These are phyloP conservation scores for Eimeria tenella DNA, from an alignment of 169 alveolate genomes.

Conservation along the genomic window DNA sequence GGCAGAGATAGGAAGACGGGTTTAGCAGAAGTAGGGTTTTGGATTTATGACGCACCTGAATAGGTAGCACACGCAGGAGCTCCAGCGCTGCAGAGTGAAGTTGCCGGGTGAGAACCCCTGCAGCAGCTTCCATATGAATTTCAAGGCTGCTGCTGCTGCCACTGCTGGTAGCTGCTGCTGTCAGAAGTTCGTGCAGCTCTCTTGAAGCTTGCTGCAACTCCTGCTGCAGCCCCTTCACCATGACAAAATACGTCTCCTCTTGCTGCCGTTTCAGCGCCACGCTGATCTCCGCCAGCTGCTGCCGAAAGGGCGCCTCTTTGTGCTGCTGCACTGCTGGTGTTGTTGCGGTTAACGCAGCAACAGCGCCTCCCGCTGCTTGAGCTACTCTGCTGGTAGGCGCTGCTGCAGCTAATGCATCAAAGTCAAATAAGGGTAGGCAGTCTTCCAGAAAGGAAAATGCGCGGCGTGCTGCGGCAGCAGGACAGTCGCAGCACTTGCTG, in stretches of 20 bases:
- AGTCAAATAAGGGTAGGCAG: conserved; percentile 10
- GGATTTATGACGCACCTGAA: conserved; percentile 13
- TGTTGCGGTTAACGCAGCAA: background rate
- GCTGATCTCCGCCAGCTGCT: conserved; percentile 20
- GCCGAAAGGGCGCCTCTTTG: conserved; percentile 13
- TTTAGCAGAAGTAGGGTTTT: background rate
- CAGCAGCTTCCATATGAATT: conserved; percentile 46
- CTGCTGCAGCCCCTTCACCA: conserved; percentile 4
- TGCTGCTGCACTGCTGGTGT: conserved; percentile 8
- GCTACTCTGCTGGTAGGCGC: background rate
- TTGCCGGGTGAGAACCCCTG: conserved; percentile 23
- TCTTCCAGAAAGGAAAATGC: conserved; percentile 1
- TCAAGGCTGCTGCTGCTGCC: conserved; percentile 22
- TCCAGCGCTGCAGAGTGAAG: conserved; percentile 44
- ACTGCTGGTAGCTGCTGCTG: conserved; percentile 5
- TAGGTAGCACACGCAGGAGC: conserved; percentile 3
- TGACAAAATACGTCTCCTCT: background rate
- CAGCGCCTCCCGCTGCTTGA: background rate
- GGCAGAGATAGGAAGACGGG: background rate
- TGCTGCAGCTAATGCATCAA: background rate
- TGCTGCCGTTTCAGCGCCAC: conserved; percentile 48
- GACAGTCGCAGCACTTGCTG: conserved; percentile 31
- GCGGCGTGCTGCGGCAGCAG: conserved; percentile 47
- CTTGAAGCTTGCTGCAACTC: conserved; percentile 27
- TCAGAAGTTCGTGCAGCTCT: background rate